phyloP scores from a whole-genome alignment of 352 stramenopile genomes.

The Aphanomyces invadans region DNA sequence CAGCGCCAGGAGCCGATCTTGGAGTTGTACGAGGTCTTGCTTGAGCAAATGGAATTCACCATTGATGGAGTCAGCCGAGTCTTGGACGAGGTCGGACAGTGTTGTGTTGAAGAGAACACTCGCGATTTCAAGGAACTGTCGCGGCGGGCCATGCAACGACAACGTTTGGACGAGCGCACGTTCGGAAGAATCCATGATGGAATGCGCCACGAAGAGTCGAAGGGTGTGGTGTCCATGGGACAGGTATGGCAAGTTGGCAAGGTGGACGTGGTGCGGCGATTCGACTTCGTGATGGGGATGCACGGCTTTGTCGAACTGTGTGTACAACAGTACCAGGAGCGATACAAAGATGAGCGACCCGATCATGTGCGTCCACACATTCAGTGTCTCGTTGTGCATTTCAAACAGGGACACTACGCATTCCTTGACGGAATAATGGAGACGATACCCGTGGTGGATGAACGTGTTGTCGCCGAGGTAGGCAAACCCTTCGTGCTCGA shows the following conservation, averaged over 20 bases:
- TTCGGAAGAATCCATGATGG: not conserved
- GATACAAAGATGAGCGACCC: constrained; percentile 76
- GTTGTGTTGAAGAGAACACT: constrained; percentile 14
- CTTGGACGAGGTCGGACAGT: not conserved
- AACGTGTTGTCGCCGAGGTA: constrained; percentile 83
- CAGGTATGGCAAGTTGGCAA: constrained; percentile 33
- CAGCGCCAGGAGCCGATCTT: not conserved
- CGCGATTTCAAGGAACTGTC: constrained; percentile 6
- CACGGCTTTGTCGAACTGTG: not conserved
- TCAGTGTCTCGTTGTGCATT: constrained; percentile 84
- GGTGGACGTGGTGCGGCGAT: not conserved
- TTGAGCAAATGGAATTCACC: constrained; percentile 16
- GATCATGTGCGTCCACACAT: constrained; percentile 85
- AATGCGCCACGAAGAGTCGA: constrained; percentile 31
- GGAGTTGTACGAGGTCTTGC: constrained; percentile 8
- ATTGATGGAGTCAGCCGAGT: not conserved
- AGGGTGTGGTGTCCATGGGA: constrained; percentile 41
- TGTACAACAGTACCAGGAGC: constrained; percentile 52
- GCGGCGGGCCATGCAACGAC: constrained; percentile 7
- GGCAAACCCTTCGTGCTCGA: constrained; percentile 70
- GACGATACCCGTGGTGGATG: constrained; percentile 75
- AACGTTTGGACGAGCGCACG: constrained; percentile 5
- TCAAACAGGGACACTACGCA: constrained; percentile 77
- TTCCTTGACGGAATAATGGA: constrained; percentile 76
- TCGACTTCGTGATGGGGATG: not conserved